Evolutionary conservation across 305 asterid species (phyloP).

Genomic region (Lippia alba): DNA sequence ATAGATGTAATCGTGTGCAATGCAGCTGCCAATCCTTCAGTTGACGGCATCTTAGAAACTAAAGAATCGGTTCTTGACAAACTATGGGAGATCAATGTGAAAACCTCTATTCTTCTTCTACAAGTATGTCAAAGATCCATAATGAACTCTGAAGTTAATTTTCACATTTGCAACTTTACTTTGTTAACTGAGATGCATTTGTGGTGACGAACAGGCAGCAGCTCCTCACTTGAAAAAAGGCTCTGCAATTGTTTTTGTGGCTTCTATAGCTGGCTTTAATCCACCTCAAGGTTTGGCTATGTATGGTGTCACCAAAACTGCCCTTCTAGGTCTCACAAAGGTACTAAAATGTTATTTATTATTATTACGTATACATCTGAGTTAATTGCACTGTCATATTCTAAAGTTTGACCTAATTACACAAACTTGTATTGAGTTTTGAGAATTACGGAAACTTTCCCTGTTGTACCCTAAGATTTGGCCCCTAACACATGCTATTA

Average conservation of each 20-base stretch:
- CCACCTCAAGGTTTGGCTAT: conserved; percentile 70
- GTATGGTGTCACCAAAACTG: conserved; percentile 92
- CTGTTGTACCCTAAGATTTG: too few relatives aligned
- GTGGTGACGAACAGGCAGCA: conserved; percentile 55
- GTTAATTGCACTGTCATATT: not conserved
- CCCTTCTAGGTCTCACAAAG: conserved; percentile 92
- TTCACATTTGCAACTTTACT: conserved; percentile 13
- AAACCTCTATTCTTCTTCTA: conserved; percentile 71
- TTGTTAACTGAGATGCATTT: conserved; percentile 20
- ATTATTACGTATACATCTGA: not conserved
- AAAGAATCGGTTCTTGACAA: conserved; percentile 86
- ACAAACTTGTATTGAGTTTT: too few relatives aligned
- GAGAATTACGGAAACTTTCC: too few relatives aligned
- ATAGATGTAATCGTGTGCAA: conserved; percentile 81
- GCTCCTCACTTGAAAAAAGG: conserved; percentile 76
- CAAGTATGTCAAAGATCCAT: conserved; percentile 60
- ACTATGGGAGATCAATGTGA: conserved; percentile 91
- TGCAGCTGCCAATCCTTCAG: conserved; percentile 92
- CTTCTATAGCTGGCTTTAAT: conserved; percentile 66
- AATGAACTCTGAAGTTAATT: not conserved
- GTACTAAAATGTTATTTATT: conserved; percentile 35
- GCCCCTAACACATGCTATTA: too few relatives aligned
- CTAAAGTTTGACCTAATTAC: too few relatives aligned
- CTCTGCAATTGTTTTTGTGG: conserved; percentile 69
- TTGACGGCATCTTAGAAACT: conserved; percentile 65